A percentile compares a stretch with the other conserved stretches of the same genome.
Conservation (phyloP, 139 green algal genomes). For the Coelastrella sp. region DNA sequence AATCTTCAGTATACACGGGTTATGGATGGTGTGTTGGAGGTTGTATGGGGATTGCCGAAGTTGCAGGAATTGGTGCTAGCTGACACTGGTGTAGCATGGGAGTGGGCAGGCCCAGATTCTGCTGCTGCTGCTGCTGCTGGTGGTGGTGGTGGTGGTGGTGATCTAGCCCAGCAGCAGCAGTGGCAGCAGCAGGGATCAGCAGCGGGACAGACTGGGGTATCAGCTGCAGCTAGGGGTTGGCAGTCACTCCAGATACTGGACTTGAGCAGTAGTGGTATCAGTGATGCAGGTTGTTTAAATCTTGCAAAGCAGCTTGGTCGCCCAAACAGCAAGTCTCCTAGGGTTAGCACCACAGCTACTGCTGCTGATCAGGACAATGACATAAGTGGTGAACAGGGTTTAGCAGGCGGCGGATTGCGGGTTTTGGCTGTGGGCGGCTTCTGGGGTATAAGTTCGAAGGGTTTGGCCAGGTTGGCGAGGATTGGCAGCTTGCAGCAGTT, state of each 20-base stretch:
- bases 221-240: neutral
- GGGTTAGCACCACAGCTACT: neutral
- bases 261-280: neutral
- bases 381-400: neutral
- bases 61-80: slow-evolving; percentile 4
- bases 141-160: too few species aligned
- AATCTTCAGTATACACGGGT: neutral
- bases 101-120: neutral
- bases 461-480: neutral
- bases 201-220: neutral
- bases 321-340: neutral
- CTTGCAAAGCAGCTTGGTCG: neutral
- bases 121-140: neutral
- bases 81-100: slow-evolving; percentile 21
- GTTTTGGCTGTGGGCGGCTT: too few species aligned
- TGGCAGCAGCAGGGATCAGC: slow-evolving; percentile 11
- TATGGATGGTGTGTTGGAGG: neutral
- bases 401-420: too few species aligned
- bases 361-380: neutral
- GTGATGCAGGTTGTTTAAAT: neutral
- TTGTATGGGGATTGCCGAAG: neutral
- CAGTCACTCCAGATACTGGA: neutral
- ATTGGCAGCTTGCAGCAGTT: slow-evolving; percentile 18
- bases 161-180: neutral
- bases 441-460: neutral